These are phyloP conservation scores for Apiospora hydei DNA, from an alignment of 2,329 filamentous ascomycete species.

Conservation along the genomic window DNA sequence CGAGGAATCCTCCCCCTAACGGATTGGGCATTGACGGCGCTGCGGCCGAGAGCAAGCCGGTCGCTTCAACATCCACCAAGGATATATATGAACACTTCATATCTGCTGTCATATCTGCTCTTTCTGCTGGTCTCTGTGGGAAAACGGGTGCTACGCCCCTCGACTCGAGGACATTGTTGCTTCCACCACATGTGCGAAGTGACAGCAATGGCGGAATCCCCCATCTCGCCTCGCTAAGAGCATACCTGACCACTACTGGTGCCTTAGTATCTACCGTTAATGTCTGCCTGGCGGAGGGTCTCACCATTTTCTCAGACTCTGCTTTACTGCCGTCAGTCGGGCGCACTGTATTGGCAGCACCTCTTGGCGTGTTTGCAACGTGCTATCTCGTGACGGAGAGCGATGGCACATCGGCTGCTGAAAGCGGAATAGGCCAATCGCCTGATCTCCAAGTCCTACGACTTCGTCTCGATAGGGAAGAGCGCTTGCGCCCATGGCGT, in stretches of 20 bases:
- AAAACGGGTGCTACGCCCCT: constrained; percentile 58
- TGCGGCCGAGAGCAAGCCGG: constrained; percentile 43
- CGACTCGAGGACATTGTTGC: constrained; percentile 60
- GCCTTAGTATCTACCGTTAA: constrained; percentile 58
- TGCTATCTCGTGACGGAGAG: constrained; percentile 47
- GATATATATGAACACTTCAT: constrained; percentile 63
- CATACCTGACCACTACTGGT: constrained; percentile 64
- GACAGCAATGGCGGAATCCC: constrained; percentile 40
- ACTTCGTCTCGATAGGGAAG: constrained; percentile 48
- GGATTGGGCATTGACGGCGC: constrained; percentile 26
- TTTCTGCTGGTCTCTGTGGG: constrained; percentile 58
- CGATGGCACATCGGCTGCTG: constrained; percentile 43
- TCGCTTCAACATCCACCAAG: constrained; percentile 47
- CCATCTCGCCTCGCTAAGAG: constrained; percentile 58
- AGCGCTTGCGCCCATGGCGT: constrained; percentile 55
- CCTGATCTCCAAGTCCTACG: constrained; percentile 60
- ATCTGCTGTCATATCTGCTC: constrained; percentile 57
- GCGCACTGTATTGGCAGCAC: constrained; percentile 59
- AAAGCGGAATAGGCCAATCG: constrained; percentile 54
- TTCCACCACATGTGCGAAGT: constrained; percentile 45
- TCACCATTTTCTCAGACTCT: constrained; percentile 55
- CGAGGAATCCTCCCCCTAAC: not conserved
- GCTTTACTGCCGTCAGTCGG: constrained; percentile 50
- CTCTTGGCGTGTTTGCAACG: constrained; percentile 58
- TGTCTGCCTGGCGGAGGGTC: constrained; percentile 55